These are phyloP conservation scores for Pochonia chlamydosporia DNA, from an alignment of 2,329 filamentous ascomycete species.

Conservation along the genomic window DNA sequence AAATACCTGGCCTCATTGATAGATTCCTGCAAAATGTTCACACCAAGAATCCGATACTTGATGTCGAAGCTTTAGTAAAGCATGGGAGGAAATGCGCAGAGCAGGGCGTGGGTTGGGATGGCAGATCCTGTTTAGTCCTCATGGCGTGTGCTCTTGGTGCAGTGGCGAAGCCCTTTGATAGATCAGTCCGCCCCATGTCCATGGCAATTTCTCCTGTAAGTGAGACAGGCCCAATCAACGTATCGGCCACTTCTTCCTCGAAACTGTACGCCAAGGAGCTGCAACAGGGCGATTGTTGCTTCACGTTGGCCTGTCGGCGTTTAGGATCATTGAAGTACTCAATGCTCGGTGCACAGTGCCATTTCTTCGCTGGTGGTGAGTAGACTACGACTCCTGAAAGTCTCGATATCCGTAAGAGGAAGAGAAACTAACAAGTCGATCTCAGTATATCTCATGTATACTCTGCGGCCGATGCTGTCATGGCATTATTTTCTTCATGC, in stretches of 20 bases:
- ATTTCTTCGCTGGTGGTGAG: slow-evolving; percentile 28
- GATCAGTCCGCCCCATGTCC: slow-evolving; percentile 1
- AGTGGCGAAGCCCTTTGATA: slow-evolving; percentile 15
- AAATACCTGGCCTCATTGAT: slow-evolving; percentile 16
- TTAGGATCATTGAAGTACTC: slow-evolving; percentile 18
- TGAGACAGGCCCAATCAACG: neutral
- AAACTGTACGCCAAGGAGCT: slow-evolving; percentile 9
- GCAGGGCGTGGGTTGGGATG: slow-evolving; percentile 19
- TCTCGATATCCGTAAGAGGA: neutral
- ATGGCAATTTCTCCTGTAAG: neutral
- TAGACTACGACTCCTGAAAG: neutral
- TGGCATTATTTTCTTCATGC: slow-evolving; percentile 30
- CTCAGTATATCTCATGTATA: slow-evolving; percentile 33
- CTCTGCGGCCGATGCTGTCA: slow-evolving; percentile 25
- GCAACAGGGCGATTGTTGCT: slow-evolving; percentile 14
- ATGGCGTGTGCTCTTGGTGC: slow-evolving; percentile 17
- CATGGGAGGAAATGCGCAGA: slow-evolving; percentile 16
- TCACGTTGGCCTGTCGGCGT: slow-evolving; percentile 18
- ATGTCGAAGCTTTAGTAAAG: slow-evolving; percentile 15
- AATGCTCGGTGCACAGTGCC: slow-evolving; percentile 29
- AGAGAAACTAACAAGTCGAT: neutral
- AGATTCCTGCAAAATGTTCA: slow-evolving; percentile 19
- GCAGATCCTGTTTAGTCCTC: slow-evolving; percentile 17
- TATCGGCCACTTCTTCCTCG: slow-evolving; percentile 6
- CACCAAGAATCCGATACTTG: slow-evolving; percentile 20